A percentile compares a stretch with the other conserved stretches of the same genome.
These are phyloP conservation scores for Streptanthus diversifolius DNA, from an alignment of 345 rosid genomes.

Conservation along the genomic window DNA sequence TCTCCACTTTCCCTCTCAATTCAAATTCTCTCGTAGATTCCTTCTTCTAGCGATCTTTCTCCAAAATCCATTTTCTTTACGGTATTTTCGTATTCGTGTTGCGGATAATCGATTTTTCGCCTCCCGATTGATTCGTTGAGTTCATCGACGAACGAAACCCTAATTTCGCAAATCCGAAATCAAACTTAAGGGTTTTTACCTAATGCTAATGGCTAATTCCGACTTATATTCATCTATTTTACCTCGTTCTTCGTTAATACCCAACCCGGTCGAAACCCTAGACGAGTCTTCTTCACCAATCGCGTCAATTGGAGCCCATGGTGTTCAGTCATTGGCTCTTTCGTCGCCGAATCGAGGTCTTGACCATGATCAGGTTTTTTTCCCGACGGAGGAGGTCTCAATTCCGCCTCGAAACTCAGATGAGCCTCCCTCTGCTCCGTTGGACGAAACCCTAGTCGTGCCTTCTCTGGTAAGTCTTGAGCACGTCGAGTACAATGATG, in stretches of 20 bases:
- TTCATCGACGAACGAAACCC: constrained; percentile 7
- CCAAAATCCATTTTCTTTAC: background rate
- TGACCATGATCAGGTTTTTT: background rate
- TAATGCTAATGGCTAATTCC: background rate
- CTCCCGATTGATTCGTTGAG: background rate
- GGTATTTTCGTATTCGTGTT: background rate
- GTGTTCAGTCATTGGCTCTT: constrained; percentile 16
- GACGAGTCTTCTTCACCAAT: background rate
- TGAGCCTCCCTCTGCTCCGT: background rate
- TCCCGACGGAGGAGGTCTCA: background rate
- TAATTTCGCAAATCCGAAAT: background rate
- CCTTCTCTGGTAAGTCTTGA: background rate
- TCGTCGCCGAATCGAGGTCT: constrained; percentile 6
- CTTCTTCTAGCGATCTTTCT: background rate
- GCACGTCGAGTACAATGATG: background rate
- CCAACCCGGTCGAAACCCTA: constrained; percentile 25
- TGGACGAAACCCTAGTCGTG: background rate
- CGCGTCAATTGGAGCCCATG: constrained; percentile 1
- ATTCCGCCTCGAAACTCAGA: background rate
- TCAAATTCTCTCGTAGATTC: constrained; percentile 2
- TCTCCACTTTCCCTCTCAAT: constrained; percentile 32
- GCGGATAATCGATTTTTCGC: background rate
- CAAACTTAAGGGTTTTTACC: background rate
- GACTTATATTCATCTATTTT: background rate
- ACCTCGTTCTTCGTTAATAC: background rate